Evolutionary conservation across 495 filamentous ascomycete genomes (phyloP).

Genomic region (Echria macrotheca): DNA sequence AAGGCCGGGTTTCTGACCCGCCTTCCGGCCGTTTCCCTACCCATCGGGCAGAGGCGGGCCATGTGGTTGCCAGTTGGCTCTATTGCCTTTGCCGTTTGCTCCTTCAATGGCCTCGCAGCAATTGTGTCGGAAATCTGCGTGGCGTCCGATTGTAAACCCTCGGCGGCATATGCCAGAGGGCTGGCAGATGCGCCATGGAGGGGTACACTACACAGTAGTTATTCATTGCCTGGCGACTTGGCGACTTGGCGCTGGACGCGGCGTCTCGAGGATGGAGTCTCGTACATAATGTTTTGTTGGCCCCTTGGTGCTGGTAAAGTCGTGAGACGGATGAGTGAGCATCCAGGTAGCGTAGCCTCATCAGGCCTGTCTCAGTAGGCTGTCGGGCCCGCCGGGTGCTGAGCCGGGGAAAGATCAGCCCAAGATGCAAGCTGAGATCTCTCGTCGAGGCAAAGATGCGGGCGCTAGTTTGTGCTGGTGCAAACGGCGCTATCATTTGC

Average conservation of each 20-base stretch:
- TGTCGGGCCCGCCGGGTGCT: not conserved
- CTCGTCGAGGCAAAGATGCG: not conserved
- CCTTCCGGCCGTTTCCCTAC: not conserved
- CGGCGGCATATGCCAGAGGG: too few relatives aligned
- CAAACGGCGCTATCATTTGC: constrained; percentile 10
- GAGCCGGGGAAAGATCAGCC: constrained; percentile 2
- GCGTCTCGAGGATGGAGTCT: too few relatives aligned
- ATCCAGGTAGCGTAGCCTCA: not conserved
- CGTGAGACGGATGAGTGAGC: constrained; percentile 8
- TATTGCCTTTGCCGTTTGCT: too few relatives aligned
- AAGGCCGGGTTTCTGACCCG: not conserved
- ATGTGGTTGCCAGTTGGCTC: not conserved
- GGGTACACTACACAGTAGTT: too few relatives aligned
- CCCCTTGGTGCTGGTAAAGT: too few relatives aligned
- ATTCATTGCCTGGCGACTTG: too few relatives aligned
- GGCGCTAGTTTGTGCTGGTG: constrained; percentile 5
- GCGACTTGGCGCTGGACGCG: too few relatives aligned
- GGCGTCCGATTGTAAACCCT: too few relatives aligned
- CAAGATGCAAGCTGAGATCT: constrained; percentile 3
- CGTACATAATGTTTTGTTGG: too few relatives aligned
- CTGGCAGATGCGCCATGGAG: too few relatives aligned
- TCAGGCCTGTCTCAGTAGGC: not conserved
- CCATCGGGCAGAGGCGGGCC: not conserved
- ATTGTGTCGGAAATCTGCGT: too few relatives aligned
- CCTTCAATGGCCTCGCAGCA: too few relatives aligned